phyloP scores from a whole-genome alignment of 2,329 filamentous ascomycete species.

The Pseudopithomyces chartarum region DNA sequence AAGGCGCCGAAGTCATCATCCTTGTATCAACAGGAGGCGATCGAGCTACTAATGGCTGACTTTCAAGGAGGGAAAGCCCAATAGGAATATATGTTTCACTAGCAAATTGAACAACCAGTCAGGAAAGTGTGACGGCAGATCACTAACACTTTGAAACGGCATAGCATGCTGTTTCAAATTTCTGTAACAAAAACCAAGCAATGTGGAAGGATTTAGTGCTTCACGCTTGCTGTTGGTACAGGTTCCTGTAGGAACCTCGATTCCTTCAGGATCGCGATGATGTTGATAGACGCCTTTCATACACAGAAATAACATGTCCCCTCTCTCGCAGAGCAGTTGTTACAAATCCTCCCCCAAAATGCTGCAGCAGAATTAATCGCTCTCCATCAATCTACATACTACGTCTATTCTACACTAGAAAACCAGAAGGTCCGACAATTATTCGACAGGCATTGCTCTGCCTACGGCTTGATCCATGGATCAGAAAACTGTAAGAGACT shows the following conservation, averaged over 20 bases:
- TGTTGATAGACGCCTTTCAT: not conserved
- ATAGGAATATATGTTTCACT: conserved; percentile 7
- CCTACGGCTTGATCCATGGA: not conserved
- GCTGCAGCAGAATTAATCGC: too few species aligned
- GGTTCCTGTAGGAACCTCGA: not conserved
- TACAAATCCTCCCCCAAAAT: not conserved
- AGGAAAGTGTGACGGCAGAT: not conserved
- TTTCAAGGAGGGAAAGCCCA: not conserved
- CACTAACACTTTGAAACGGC: not conserved
- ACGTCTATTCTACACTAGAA: not conserved
- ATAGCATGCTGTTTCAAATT: not conserved
- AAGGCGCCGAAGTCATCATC: not conserved
- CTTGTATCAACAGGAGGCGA: too few species aligned
- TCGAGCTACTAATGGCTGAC: too few species aligned
- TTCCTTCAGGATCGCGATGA: not conserved
- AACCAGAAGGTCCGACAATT: not conserved
- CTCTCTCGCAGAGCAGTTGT: too few species aligned
- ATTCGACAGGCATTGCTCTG: not conserved
- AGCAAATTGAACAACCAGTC: not conserved
- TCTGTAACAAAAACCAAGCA: not conserved
- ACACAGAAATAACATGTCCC: too few species aligned
- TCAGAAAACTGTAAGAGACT: not conserved
- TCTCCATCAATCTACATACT: too few species aligned
- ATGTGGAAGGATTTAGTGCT: conserved; percentile 4
- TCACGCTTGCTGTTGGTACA: not conserved